phyloP scores from a whole-genome alignment of 768 basidiomycete species.

The Leucocoprinus sp. region DNA sequence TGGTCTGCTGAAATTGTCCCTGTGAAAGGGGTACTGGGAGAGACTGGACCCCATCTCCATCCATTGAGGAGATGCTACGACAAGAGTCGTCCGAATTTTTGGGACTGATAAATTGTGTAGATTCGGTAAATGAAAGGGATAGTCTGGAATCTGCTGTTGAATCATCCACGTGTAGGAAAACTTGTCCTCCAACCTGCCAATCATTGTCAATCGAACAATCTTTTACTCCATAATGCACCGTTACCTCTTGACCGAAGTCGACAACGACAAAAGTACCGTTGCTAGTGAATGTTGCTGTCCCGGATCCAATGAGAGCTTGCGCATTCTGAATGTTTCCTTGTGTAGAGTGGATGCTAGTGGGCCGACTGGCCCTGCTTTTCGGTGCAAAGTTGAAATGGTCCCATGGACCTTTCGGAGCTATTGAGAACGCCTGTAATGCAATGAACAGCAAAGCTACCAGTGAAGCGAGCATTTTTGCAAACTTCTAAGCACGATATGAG shows the following conservation, averaged over 20 bases:
- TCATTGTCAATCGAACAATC: background rate
- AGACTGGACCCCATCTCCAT: constrained; percentile 27
- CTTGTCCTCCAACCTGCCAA: constrained; percentile 24
- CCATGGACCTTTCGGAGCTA: constrained; percentile 3
- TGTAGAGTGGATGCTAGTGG: background rate
- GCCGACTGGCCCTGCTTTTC: constrained; percentile 1
- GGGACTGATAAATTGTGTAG: constrained; percentile 38
- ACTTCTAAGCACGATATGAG: background rate
- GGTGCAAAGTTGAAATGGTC: constrained; percentile 6
- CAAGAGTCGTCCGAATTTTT: constrained; percentile 34
- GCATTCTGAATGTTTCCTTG: constrained; percentile 1
- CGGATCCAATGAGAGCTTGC: background rate
- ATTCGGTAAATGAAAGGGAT: constrained; percentile 44
- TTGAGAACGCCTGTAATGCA: background rate
- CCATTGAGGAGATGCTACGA: constrained; percentile 15
- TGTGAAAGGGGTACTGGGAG: constrained; percentile 21
- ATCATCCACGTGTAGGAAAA: constrained; percentile 22
- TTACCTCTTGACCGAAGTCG: constrained; percentile 5
- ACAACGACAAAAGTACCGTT: background rate
- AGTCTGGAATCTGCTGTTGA: constrained; percentile 24
- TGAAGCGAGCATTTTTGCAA: background rate
- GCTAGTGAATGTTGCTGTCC: background rate
- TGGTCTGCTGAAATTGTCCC: constrained; percentile 28
- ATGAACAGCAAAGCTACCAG: background rate
- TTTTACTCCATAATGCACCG: background rate